Percentiles rank a stretch among this genome's conserved stretches.
phyloP scores from a whole-genome alignment of 106 monocot genomes.

The Amphibolis antarctica region DNA sequence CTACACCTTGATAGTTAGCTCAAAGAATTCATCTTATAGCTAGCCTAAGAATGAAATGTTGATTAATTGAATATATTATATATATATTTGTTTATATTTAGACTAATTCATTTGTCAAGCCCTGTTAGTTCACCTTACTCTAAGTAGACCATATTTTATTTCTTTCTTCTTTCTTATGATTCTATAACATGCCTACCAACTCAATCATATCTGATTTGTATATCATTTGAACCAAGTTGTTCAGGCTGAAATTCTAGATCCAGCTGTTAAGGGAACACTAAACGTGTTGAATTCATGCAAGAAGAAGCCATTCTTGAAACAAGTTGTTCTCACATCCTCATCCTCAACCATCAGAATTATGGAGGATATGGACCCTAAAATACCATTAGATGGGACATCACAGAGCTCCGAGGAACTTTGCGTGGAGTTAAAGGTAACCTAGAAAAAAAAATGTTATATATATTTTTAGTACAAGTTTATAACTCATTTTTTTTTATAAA shows the following conservation, averaged over 20 bases:
- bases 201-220: background rate
- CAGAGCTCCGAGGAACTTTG: constrained; percentile 73
- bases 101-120: too few species aligned
- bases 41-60: too few species aligned
- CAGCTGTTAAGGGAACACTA: constrained; percentile 61
- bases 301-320: constrained; percentile 49
- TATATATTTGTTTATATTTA: too few species aligned
- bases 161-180: too few species aligned
- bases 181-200: too few species aligned
- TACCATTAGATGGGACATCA: constrained; percentile 48
- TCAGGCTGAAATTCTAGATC: constrained; percentile 73
- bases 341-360: constrained; percentile 48
- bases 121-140: background rate
- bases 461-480: background rate
- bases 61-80: too few species aligned
- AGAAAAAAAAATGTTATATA: background rate
- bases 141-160: background rate
- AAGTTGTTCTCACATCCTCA: constrained; percentile 83
- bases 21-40: too few species aligned
- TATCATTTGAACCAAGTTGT: too few species aligned
- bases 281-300: constrained; percentile 77
- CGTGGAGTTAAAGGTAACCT: constrained; percentile 37
- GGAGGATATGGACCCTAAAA: constrained; percentile 30
- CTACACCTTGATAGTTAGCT: too few species aligned
- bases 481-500: background rate